phyloP scores from a whole-genome alignment of 768 basidiomycete species.

The Lactarius quietus region DNA sequence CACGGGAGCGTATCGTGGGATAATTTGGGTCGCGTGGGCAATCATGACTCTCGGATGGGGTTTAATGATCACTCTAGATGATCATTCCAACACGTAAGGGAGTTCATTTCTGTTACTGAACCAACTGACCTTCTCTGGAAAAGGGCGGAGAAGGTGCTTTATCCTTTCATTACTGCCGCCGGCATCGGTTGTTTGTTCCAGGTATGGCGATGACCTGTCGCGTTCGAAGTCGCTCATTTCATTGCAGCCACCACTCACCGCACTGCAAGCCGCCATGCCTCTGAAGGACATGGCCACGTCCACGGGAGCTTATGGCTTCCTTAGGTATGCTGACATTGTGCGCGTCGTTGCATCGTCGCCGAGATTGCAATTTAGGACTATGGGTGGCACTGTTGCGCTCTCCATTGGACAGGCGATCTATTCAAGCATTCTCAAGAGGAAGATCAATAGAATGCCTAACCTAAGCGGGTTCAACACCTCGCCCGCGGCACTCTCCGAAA shows the following conservation, averaged over 20 bases:
- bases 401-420: constrained; percentile 71
- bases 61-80: constrained; percentile 66
- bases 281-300: constrained; percentile 82
- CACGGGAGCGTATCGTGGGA: constrained; percentile 53
- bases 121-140: constrained; percentile 8
- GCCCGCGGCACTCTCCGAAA: constrained; percentile 29
- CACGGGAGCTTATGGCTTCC: constrained; percentile 65
- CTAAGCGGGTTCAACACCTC: constrained; percentile 24
- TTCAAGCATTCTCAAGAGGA: constrained; percentile 43
- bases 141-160: constrained; percentile 63
- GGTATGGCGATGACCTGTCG: constrained; percentile 27
- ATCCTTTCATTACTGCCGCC: constrained; percentile 58
- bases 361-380: constrained; percentile 39
- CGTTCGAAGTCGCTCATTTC: background rate
- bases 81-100: constrained; percentile 47
- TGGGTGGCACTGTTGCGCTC: constrained; percentile 77
- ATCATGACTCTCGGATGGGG: constrained; percentile 63
- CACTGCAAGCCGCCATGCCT: constrained; percentile 84
- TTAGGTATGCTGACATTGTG: constrained; percentile 46
- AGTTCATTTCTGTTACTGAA: too few species aligned
- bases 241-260: constrained; percentile 59
- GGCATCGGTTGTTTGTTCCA: constrained; percentile 68
- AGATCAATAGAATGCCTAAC: constrained; percentile 24
- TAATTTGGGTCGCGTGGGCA: constrained; percentile 62
- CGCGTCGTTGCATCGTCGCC: background rate